Conservation (phyloP, 2,329 filamentous ascomycete genomes). For the Helminthosporium solani region DNA sequence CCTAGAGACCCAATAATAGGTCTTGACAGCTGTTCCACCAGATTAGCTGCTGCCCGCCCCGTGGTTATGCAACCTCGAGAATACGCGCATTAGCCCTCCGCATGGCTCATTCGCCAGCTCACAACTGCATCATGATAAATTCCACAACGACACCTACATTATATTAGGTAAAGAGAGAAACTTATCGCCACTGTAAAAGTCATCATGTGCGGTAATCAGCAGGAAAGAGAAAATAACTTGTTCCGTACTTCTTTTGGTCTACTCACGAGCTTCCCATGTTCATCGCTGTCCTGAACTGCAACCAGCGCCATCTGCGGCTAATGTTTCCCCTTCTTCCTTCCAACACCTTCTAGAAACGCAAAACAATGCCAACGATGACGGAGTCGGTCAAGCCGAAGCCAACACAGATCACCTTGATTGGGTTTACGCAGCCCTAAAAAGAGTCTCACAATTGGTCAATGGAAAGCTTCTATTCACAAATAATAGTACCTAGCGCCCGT, state of each 20-base stretch:
- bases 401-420: background rate
- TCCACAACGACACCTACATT: too few species aligned
- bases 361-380: background rate
- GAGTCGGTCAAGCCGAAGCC: conserved; percentile 9
- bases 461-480: background rate
- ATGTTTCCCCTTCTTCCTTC: conserved; percentile 2
- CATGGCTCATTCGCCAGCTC: background rate
- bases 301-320: background rate
- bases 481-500: conserved; percentile 6
- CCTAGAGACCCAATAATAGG: conserved; percentile 11
- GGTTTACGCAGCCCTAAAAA: background rate
- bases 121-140: background rate
- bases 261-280: too few species aligned
- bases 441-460: background rate
- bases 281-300: too few species aligned
- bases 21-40: background rate
- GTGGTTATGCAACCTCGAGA: too few species aligned
- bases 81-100: too few species aligned
- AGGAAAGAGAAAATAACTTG: too few species aligned
- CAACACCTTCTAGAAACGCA: background rate
- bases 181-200: too few species aligned
- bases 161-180: too few species aligned
- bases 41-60: background rate
- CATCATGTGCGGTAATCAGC: too few species aligned
- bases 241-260: too few species aligned